Base-by-base conservation (phyloP, 306 rosid species). In the Citrullus mucosospermus region DNA sequence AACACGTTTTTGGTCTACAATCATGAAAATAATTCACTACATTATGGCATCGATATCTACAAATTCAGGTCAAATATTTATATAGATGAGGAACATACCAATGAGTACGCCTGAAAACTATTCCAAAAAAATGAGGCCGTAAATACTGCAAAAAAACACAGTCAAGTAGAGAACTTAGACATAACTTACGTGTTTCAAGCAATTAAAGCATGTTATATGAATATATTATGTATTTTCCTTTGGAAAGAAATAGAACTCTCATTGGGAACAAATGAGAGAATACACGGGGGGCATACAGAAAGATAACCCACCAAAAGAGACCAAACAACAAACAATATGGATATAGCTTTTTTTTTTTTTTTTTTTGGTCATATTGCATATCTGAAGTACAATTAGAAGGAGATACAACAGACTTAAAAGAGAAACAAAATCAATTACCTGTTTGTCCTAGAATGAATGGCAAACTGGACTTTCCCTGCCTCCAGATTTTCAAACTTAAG, bases 391-490 rank as follows among this genome's bases (percentile, higher is more conserved):
- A 34, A 7, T 66, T 66, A 20, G 28, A 0, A 8, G 39, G 67
- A 60, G 67, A 25, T 13, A 8, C 38, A 12, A 12, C 67, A n/a
- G 67, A 63, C 46, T 63, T 32, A 63, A 9, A 18, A 22, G 28
- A 13, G 12, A 10, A 72, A 18, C 2, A 18, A 14, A 18, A 4
- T 20, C 46, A 50, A 17, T 36, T 85, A 92, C 96, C 93, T 88
- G 96, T 92, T 89, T 95, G 98, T 80, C 97, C 97, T 50, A 95
- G 83, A 79, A 95, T 95, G 83, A 83, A 95, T 4, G 97, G 97
- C 66, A 88, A 63, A 83, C 97, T 88, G 13, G 98, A 92, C 80
- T 92, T 95, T 68, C 98, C 97, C 84, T 87, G 91, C 89, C 88
- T 91, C 98, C 98, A 95, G 61, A 95, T 92, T 91, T 91, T 92